Conservation (phyloP, 805 yeast genomes). For the Kazachstania bromeliacearum region DNA sequence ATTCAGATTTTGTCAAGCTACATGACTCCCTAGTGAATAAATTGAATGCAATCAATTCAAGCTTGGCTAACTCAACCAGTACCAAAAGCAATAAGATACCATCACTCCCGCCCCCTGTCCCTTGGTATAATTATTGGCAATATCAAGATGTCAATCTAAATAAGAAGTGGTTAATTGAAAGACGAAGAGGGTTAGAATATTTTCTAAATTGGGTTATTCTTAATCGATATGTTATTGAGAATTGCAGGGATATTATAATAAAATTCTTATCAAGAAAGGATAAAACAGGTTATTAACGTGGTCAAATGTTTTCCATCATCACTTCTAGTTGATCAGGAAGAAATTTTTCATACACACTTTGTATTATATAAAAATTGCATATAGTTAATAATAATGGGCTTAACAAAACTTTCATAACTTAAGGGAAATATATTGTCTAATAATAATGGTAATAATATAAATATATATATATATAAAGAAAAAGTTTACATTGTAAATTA, state of each 20-base stretch:
- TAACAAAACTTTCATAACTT: too few relatives aligned
- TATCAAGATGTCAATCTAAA: slow-evolving; percentile 29
- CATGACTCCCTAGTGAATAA: slow-evolving; percentile 30
- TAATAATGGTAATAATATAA: too few relatives aligned
- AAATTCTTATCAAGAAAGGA: slow-evolving; percentile 3
- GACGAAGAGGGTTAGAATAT: slow-evolving; percentile 51
- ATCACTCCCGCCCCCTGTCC: slow-evolving; percentile 41
- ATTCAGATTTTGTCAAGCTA: slow-evolving; percentile 51
- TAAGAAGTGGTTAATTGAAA: slow-evolving; percentile 40
- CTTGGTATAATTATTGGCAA: slow-evolving; percentile 30
- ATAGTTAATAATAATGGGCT: too few relatives aligned
- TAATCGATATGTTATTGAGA: slow-evolving; percentile 34
- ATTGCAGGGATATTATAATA: slow-evolving; percentile 5
- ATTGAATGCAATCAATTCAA: background rate
- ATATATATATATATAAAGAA: too few relatives aligned
- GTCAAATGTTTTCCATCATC: too few relatives aligned
- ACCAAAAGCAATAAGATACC: slow-evolving; percentile 30
- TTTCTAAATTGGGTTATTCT: slow-evolving; percentile 46
- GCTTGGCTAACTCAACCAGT: slow-evolving; percentile 10
- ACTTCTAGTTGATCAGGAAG: too few relatives aligned
- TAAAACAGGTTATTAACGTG: too few relatives aligned
- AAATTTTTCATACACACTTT: too few relatives aligned
- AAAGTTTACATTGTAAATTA: too few relatives aligned
- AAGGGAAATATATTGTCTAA: too few relatives aligned
- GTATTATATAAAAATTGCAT: too few relatives aligned